These are phyloP conservation scores for Colletotrichum horii DNA, from an alignment of 2,329 filamentous ascomycete species.

Conservation along the genomic window DNA sequence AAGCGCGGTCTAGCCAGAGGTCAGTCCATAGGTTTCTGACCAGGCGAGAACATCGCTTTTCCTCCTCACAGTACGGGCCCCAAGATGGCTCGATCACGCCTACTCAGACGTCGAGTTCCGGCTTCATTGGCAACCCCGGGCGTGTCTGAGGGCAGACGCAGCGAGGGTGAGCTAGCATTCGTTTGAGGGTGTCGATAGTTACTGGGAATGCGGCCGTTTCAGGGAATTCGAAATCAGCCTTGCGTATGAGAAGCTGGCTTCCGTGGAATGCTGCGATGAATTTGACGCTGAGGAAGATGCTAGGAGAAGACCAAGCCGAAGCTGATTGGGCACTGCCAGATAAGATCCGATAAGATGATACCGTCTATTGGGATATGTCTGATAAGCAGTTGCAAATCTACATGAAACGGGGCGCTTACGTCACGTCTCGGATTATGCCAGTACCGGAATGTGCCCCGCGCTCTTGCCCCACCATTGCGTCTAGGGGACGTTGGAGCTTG, in stretches of 20 bases:
- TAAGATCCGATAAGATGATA: neutral
- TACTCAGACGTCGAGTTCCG: neutral
- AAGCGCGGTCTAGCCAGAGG: neutral
- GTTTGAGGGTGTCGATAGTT: neutral
- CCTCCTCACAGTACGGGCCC: neutral
- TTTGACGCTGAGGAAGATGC: neutral
- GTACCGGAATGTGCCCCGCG: slow-evolving; percentile 12
- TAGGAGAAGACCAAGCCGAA: too few species aligned
- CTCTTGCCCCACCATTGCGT: slow-evolving; percentile 3
- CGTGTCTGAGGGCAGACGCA: neutral
- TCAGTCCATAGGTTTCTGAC: neutral
- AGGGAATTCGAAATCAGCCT: neutral
- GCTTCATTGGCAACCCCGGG: neutral
- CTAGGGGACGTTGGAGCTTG: neutral
- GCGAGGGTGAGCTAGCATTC: neutral
- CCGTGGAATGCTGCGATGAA: neutral
- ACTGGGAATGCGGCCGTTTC: neutral
- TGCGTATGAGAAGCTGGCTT: neutral
- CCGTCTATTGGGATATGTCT: neutral
- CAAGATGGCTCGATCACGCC: neutral
- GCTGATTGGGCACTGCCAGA: neutral
- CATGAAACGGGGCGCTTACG: neutral
- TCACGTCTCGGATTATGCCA: neutral
- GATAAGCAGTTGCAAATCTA: neutral
- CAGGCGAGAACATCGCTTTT: neutral